Base-by-base conservation (phyloP, 306 rosid genomes). In the Prunus mume region DNA sequence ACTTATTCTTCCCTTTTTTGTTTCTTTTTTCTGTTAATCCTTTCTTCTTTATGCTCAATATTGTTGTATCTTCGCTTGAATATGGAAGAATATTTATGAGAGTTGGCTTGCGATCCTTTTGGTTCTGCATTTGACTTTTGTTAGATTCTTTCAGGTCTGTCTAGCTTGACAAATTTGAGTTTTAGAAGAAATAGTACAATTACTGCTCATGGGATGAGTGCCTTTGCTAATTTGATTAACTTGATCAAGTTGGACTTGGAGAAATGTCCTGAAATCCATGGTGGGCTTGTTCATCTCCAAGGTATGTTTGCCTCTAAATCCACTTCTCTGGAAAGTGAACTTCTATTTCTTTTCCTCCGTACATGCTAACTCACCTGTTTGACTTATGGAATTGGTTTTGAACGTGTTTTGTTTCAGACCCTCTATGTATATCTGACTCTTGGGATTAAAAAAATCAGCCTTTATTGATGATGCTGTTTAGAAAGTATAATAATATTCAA, bases 211-310 rank as follows among this genome's bases (percentile, higher is more conserved):
- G 97, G 98, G 73, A 92, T 95, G 95, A 86, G 82, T 71, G 80
- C 80, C 75, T 83, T 95, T 69, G 79, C 92, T 68, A 73, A 87
- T 77, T 86, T 92, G 72, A 87, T 83, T 46, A 87, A 87, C 82
- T 76, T 95, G 93, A 86, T 85, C 85, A 87, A 90, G 87, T 87
- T 95, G 96, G 98, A 95, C 84, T 74, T 92, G 82, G 97, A 92
- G 89, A 93, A 91, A 88, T 95, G 97, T 78, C 96, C 97, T 74
- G 85, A 84, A 79, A 88, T 95, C 80, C 97, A 90, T 83, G 97
- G 93, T 45, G 97, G 98, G 34, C 95, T 92, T 71, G 77, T 88
- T 83, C 87, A 90, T 87, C 88, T 95, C 61, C 88, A 87, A 87
- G 97, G 98, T 92, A 54, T 60, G 69, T 74, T 67, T 3, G 56